A percentile compares a stretch with the other conserved stretches of the same genome.
Evolutionary conservation across 2,329 filamentous ascomycete species (phyloP).

Genomic region (Aspergillus sp.): DNA sequence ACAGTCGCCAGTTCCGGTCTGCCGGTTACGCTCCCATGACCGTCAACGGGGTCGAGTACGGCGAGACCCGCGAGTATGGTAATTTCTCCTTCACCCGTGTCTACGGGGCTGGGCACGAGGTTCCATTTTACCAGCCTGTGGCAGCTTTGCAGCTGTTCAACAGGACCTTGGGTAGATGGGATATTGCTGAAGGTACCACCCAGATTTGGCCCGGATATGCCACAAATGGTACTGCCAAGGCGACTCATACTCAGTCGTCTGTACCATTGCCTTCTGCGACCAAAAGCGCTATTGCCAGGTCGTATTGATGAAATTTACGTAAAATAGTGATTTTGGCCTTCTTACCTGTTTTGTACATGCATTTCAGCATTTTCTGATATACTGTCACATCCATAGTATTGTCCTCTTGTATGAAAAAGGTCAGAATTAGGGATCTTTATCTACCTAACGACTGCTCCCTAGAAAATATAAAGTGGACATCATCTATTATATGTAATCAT

Average conservation of each 20-base stretch:
- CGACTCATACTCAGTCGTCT: conserved; percentile 43
- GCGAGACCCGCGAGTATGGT: conserved; percentile 70
- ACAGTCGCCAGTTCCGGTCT: conserved; percentile 54
- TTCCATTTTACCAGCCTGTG: conserved; percentile 55
- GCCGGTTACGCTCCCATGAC: conserved; percentile 70
- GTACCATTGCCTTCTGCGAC: conserved; percentile 27
- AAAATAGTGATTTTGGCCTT: too few species aligned
- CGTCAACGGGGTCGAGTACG: conserved; percentile 62
- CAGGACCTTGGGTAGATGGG: conserved; percentile 53
- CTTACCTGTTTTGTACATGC: not conserved
- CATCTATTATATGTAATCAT: too few species aligned
- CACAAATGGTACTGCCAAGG: conserved; percentile 35
- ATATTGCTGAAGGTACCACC: conserved; percentile 49
- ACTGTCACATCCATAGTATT: too few species aligned
- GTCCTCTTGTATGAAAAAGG: too few species aligned
- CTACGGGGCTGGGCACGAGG: conserved; percentile 62
- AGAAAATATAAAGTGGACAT: too few species aligned
- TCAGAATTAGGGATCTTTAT: too few species aligned
- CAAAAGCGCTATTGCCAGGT: conserved; percentile 2
- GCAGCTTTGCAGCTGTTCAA: conserved; percentile 58
- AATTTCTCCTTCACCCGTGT: conserved; percentile 67
- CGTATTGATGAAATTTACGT: not conserved
- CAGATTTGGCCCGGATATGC: conserved; percentile 30
- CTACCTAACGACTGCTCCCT: too few species aligned
- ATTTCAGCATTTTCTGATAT: not conserved